Evolutionary conservation across 2,329 filamentous ascomycete species (phyloP), one percentile per base, ranked within the genome.

Genomic region (Lasiodiplodia theobromae): DNA sequence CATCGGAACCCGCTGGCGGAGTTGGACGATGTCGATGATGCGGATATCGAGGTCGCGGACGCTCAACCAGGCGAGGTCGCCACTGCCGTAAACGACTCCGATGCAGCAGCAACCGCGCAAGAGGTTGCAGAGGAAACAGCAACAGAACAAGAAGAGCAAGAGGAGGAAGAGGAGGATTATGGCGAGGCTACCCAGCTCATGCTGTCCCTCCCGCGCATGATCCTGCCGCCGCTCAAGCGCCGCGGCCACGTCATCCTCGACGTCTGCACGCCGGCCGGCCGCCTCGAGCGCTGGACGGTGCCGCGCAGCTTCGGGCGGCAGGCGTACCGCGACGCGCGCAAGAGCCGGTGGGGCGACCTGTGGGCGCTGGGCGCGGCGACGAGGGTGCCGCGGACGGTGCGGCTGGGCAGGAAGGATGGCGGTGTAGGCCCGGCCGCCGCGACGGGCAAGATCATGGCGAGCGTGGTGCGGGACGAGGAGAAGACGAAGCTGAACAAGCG

Each of bases 321-420:
- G 74, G 94, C 94, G 0, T 98, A 95, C 82, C 93, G 92, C 74
- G 96, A 98, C 77, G 96, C 96, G 44, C 89, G 96, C 70, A 99
- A 99, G 82, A 87, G 91, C 0, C 83, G 83, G 66, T 98, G 95
- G 96, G 96, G 96, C 49, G 96, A 98, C 77, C 84, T 98, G 11
- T 99, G 96, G 96, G 94, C 95, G 0, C 84, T 98, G 0, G 96
- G 96, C 0, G 95, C 94, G 25, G 98, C 98, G 85, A 96, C 93
- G 0, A 86, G 93, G 14, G 86, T 91, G 4, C 76, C 80, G 2
- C 84, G 92, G 57, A 84, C 82, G 16, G 81, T 92, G 53, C 87
- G 89, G 8, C 80, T 91, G 3, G 92, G 92, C 3, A 77, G 73
- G 76, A 81, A 75, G 76, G 80, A 72, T 4, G 28, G 28, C 67